Evolutionary conservation across 2,329 filamentous ascomycete species (phyloP).

Genomic region (Claviceps pazoutovae): DNA sequence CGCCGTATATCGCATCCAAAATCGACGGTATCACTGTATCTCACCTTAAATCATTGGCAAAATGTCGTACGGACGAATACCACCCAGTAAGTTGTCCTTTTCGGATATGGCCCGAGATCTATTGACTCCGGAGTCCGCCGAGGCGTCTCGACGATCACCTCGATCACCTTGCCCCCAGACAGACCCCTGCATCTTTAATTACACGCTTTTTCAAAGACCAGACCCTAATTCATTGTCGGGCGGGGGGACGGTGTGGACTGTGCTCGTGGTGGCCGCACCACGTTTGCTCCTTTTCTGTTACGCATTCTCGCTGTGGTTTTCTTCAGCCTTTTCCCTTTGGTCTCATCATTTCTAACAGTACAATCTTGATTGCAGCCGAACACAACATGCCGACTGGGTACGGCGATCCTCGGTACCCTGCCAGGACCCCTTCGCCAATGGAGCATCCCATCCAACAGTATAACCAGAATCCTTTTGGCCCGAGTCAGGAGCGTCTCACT

Average conservation of each 20-base stretch:
- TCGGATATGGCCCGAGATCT: background rate
- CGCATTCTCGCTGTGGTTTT: background rate
- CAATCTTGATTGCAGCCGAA: background rate
- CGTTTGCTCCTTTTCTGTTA: background rate
- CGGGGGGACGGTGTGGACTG: background rate
- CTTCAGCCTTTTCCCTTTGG: background rate
- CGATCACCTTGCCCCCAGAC: background rate
- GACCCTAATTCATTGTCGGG: background rate
- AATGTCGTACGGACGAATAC: constrained; percentile 3
- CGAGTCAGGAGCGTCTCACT: constrained; percentile 25
- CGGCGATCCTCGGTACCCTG: background rate
- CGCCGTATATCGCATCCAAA: background rate
- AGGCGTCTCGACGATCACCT: background rate
- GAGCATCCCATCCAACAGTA: constrained; percentile 4
- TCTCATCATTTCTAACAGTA: background rate
- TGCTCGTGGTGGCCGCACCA: background rate
- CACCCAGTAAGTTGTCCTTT: background rate
- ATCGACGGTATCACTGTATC: background rate
- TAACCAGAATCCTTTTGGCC: constrained; percentile 1
- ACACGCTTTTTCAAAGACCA: background rate
- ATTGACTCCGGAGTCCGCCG: background rate
- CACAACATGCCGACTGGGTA: constrained; percentile 1
- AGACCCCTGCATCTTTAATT: background rate
- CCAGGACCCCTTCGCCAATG: constrained; percentile 1
- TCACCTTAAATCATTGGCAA: background rate